A percentile compares a stretch with the other conserved stretches of the same genome.
These are phyloP conservation scores for Glebionis coronaria DNA, from an alignment of 129 eudicot genomes.

Conservation along the genomic window DNA sequence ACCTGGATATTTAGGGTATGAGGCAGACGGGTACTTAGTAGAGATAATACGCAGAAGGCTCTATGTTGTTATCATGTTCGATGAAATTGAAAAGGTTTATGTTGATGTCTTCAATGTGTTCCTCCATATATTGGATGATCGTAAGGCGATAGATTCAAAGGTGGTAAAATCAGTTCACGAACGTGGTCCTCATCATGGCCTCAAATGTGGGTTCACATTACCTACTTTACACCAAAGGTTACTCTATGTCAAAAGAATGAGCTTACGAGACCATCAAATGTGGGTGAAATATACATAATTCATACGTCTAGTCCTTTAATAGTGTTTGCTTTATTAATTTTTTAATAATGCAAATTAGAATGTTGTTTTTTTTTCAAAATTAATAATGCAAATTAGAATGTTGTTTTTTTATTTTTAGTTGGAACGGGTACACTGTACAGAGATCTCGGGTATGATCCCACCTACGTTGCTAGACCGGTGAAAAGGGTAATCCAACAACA, in stretches of 20 bases:
- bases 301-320: no score
- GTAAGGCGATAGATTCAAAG: conserved; percentile 89
- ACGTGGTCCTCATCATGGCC: conserved; percentile 85
- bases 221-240: conserved; percentile 64
- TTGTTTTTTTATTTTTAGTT: no score
- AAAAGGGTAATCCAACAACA: no score
- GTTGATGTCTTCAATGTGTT: conserved; percentile 84
- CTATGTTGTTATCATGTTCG: conserved; percentile 79
- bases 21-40: conserved; percentile 90
- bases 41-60: conserved; percentile 86
- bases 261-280: conserved; percentile 70
- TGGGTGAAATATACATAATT: no score
- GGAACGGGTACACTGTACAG: no score
- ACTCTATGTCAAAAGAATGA: conserved; percentile 14
- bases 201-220: conserved; percentile 87
- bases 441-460: no score
- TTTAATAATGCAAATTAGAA: no score
- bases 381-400: no score
- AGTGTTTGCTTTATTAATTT: no score
- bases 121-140: conserved; percentile 87
- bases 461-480: no score
- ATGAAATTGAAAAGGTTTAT: conserved; percentile 89
- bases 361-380: no score
- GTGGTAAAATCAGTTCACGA: conserved; percentile 90
- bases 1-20: conserved; percentile 90